Base-by-base conservation (phyloP, 2,329 filamentous ascomycete genomes). In the Fusarium pilosicola region DNA sequence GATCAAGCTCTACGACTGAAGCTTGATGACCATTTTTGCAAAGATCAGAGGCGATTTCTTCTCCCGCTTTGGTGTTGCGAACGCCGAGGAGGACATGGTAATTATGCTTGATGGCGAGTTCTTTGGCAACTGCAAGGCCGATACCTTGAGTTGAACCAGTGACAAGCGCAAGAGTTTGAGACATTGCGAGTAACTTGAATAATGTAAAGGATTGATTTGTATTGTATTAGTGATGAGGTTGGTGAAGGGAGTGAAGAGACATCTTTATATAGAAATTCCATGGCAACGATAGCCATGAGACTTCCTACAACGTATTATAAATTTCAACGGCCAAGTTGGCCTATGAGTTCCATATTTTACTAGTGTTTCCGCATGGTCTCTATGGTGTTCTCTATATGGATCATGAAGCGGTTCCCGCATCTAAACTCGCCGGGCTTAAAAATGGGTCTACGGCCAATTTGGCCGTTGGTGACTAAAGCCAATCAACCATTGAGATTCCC, bases 61-160 rank as follows among this genome's bases (percentile, higher is more conserved):
- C 63, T 1, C 80, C 81, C 2, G 71, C 69, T 24, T 73, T 46
- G n/a, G 52, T 34, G 60, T 80, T 78, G n/a, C 82, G 79, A 0
- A 78, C 77, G 9, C 81, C 81, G 12, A 83, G 76, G 13, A 83
- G 74, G 30, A 83, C 80, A 51, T 81, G 80, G 68, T 78, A 81
- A 36, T 63, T 54, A n/a, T 79, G 75, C 10, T 71, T 71, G 17
- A 55, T 69, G 30, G 79, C 79, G 7, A 82, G 72, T 15, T 55
- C 65, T 48, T 73, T 67, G 14, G 55, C 65, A 2, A 77, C 66
- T 8, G 63, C 68, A 8, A 71, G 65, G 2, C 76, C 78, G 7
- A 79, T 73, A 24, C 78, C 77, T 38, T 74, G 70, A 36, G 63
- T 79, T 15, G 77, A 60, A 4, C 78, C 78, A 0, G 77, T 79